Evolutionary conservation across 768 basidiomycete genomes (phyloP).

Genomic region (Podaxis sp.): DNA sequence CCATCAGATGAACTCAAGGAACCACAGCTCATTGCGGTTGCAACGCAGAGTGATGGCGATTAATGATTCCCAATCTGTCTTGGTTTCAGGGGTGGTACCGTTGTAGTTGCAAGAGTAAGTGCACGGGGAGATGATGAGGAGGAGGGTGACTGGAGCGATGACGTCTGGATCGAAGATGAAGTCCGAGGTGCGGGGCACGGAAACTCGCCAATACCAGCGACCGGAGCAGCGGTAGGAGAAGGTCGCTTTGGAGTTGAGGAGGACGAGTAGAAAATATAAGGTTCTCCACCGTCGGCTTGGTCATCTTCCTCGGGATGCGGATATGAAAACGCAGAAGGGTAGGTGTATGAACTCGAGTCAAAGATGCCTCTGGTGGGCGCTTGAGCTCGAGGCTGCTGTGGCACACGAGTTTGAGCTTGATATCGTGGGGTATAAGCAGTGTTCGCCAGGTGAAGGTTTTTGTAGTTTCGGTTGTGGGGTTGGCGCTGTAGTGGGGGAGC

Average conservation of each 20-base stretch:
- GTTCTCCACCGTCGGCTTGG: neutral
- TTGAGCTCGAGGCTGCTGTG: neutral
- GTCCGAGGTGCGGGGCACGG: neutral
- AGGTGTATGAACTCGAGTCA: constrained; percentile 5
- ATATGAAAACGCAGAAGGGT: neutral
- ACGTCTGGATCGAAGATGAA: neutral
- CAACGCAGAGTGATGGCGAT: neutral
- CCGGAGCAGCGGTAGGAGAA: neutral
- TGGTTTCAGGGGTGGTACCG: neutral
- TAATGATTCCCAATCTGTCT: constrained; percentile 2
- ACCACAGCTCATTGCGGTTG: neutral
- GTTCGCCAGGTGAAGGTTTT: constrained; percentile 11
- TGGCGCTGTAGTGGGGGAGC: constrained; percentile 4
- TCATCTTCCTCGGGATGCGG: neutral
- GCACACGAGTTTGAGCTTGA: neutral
- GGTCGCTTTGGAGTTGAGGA: neutral
- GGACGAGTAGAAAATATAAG: constrained; percentile 11
- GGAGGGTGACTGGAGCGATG: constrained; percentile 3
- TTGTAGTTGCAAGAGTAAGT: neutral
- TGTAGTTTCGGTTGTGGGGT: constrained; percentile 4
- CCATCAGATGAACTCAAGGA: neutral
- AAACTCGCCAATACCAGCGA: constrained; percentile 10
- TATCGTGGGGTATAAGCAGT: neutral
- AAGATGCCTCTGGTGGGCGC: constrained; percentile 4
- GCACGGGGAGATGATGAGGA: constrained; percentile 1